Conservation (phyloP, 768 basidiomycete genomes). For the Russula sp. region DNA sequence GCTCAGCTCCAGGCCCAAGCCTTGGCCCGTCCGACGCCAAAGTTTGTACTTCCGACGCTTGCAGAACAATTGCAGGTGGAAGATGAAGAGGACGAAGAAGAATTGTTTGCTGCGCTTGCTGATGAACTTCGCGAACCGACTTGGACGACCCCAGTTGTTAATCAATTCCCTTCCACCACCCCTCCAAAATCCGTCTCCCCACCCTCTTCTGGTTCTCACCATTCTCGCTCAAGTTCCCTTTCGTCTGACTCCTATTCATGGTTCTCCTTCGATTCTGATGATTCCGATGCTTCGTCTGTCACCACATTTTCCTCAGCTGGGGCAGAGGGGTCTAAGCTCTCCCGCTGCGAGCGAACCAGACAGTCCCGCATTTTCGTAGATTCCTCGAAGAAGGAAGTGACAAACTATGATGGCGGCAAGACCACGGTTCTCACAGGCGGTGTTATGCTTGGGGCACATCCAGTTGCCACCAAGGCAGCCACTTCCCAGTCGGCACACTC, state of each 20-base stretch:
- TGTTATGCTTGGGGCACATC: slow-evolving; percentile 64
- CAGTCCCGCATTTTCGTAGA: slow-evolving; percentile 70
- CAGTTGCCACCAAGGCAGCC: slow-evolving; percentile 20
- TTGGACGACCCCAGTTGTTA: slow-evolving; percentile 59
- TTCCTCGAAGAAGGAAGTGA: slow-evolving; percentile 67
- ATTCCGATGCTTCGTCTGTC: slow-evolving; percentile 32
- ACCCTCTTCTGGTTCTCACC: slow-evolving; percentile 46
- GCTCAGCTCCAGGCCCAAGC: slow-evolving; percentile 23
- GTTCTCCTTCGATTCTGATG: slow-evolving; percentile 56
- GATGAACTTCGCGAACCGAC: slow-evolving; percentile 61
- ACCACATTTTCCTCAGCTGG: slow-evolving; percentile 38
- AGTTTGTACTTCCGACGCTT: slow-evolving; percentile 34
- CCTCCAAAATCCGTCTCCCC: slow-evolving; percentile 48
- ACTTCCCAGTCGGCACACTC: slow-evolving; percentile 28
- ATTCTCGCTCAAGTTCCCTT: slow-evolving; percentile 46
- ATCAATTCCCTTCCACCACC: slow-evolving; percentile 44
- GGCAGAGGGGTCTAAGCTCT: slow-evolving; percentile 38
- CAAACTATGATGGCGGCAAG: slow-evolving; percentile 82
- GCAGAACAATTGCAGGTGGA: slow-evolving; percentile 68
- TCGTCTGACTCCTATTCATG: slow-evolving; percentile 70
- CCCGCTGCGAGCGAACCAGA: slow-evolving; percentile 61
- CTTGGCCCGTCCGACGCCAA: slow-evolving; percentile 15
- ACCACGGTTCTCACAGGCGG: slow-evolving; percentile 83
- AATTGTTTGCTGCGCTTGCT: slow-evolving; percentile 67
- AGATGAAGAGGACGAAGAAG: slow-evolving; percentile 65